phyloP scores from a whole-genome alignment of 2,329 filamentous ascomycete genomes.

The Bimuria novae-zelandiae region DNA sequence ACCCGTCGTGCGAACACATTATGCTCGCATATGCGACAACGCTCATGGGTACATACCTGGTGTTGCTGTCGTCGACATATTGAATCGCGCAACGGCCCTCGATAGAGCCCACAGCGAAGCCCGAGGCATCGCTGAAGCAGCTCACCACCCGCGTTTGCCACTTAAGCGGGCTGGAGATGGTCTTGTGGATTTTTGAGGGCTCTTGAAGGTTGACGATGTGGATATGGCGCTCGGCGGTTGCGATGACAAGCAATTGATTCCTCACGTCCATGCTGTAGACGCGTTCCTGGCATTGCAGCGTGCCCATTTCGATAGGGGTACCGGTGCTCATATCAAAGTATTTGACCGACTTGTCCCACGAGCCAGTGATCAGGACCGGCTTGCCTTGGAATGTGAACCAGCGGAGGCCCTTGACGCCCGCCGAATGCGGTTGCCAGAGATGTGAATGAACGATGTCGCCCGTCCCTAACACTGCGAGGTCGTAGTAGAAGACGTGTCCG shows the following conservation, averaged over 20 bases:
- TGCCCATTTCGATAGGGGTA: slow-evolving; percentile 56
- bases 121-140: slow-evolving; percentile 89
- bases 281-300: slow-evolving; percentile 72
- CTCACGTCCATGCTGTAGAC: slow-evolving; percentile 92
- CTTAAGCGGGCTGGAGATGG: slow-evolving; percentile 91
- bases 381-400: slow-evolving; percentile 63
- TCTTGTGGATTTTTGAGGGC: slow-evolving; percentile 92
- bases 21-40: no score
- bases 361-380: slow-evolving; percentile 88
- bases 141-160: slow-evolving; percentile 96
- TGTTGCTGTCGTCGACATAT: slow-evolving; percentile 95
- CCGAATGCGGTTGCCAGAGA: slow-evolving; percentile 79
- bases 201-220: slow-evolving; percentile 91
- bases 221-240: slow-evolving; percentile 94
- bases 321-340: slow-evolving; percentile 75
- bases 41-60: slow-evolving; percentile 59
- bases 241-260: slow-evolving; percentile 79
- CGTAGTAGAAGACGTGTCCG: slow-evolving; percentile 87
- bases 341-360: slow-evolving; percentile 88
- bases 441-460: slow-evolving; percentile 33
- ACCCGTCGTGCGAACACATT: no score
- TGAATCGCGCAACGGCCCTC: slow-evolving; percentile 98
- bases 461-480: slow-evolving; percentile 62
- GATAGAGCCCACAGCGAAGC: slow-evolving; percentile 94
- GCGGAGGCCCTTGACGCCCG: slow-evolving; percentile 78